These are phyloP conservation scores for Silene uniflora DNA, from an alignment of 148 eudicot species.

Conservation along the genomic window DNA sequence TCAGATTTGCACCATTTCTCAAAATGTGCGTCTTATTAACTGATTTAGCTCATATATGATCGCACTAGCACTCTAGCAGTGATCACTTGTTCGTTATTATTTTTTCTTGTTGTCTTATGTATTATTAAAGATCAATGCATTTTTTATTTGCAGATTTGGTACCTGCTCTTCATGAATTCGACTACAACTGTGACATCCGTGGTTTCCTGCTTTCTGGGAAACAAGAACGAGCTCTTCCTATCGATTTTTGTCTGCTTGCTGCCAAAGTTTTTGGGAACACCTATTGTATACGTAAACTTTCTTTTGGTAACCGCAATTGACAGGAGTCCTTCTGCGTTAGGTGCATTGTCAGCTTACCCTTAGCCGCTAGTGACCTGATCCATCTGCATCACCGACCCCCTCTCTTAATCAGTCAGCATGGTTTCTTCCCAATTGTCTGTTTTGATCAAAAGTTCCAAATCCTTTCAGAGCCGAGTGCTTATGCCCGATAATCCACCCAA, in stretches of 20 bases:
- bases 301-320: conserved; percentile 54
- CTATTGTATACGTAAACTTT: conserved; percentile 43
- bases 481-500: conserved; percentile 49
- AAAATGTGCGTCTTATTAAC: too few species aligned
- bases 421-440: conserved; percentile 59
- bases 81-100: background rate
- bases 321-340: conserved; percentile 39
- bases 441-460: conserved; percentile 35
- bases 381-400: conserved; percentile 34
- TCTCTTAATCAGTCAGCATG: conserved; percentile 41
- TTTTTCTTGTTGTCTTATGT: background rate
- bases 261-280: conserved; percentile 50
- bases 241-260: conserved; percentile 62
- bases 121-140: background rate
- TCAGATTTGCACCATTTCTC: background rate
- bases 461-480: conserved; percentile 37
- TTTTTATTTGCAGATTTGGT: conserved; percentile 45
- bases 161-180: conserved; percentile 84
- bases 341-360: conserved; percentile 33
- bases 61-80: background rate
- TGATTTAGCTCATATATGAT: background rate
- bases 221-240: conserved; percentile 61
- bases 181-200: conserved; percentile 48
- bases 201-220: conserved; percentile 96
- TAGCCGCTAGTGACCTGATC: conserved; percentile 29